phyloP scores from a whole-genome alignment of 2,329 filamentous ascomycete genomes.

The Fusarium nygamai region DNA sequence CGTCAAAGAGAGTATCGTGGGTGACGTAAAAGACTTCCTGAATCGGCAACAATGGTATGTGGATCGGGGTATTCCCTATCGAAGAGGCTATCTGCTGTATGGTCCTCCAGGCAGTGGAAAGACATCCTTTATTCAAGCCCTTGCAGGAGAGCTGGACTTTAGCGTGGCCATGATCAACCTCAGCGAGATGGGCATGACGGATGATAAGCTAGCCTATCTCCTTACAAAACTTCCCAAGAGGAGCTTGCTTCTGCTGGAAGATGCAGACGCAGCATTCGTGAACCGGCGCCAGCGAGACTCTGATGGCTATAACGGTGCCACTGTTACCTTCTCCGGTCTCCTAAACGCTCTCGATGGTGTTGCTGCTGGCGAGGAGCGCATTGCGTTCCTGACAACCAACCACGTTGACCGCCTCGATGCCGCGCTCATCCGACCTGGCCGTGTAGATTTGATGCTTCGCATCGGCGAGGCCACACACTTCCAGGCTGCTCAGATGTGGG shows the following conservation, averaged over 20 bases:
- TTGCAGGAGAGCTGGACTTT: slow-evolving; percentile 92
- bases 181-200: slow-evolving; percentile 88
- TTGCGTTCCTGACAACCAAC: slow-evolving; percentile 95
- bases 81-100: slow-evolving; percentile 87
- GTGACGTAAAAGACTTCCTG: slow-evolving; percentile 85
- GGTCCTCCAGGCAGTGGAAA: slow-evolving; percentile 93
- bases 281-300: slow-evolving; percentile 80
- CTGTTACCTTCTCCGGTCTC: slow-evolving; percentile 92
- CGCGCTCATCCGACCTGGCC: slow-evolving; percentile 87
- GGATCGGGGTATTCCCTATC: slow-evolving; percentile 93
- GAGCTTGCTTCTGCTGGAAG: slow-evolving; percentile 85
- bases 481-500: slow-evolving; percentile 90
- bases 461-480: slow-evolving; percentile 88
- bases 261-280: slow-evolving; percentile 89
- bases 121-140: slow-evolving; percentile 94
- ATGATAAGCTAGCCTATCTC: slow-evolving; percentile 87
- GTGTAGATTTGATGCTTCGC: slow-evolving; percentile 92
- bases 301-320: slow-evolving; percentile 87
- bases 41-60: slow-evolving; percentile 86
- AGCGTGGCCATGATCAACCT: slow-evolving; percentile 93
- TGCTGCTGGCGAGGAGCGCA: slow-evolving; percentile 92
- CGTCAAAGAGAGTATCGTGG: slow-evolving; percentile 82
- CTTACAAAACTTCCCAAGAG: slow-evolving; percentile 85
- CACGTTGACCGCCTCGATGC: slow-evolving; percentile 90
- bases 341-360: slow-evolving; percentile 89